phyloP scores from a whole-genome alignment of 2,329 filamentous ascomycete genomes.

The Cordyceps tenuipes region DNA sequence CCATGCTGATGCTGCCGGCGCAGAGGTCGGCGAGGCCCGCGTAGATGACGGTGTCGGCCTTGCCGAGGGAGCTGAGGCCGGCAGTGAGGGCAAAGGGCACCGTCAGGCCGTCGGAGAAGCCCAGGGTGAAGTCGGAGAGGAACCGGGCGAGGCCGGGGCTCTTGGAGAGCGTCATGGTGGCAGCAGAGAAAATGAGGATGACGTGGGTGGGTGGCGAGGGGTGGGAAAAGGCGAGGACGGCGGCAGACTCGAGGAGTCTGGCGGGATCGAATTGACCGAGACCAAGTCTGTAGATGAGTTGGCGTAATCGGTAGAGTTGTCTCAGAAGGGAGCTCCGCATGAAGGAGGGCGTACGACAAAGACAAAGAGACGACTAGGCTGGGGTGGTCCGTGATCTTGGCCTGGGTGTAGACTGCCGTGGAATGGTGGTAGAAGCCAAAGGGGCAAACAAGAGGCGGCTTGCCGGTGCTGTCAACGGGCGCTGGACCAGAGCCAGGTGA shows the following conservation, averaged over 20 bases:
- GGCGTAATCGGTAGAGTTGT: neutral
- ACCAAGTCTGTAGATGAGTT: neutral
- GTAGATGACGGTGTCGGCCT: slow-evolving; percentile 54
- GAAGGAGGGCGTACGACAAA: neutral
- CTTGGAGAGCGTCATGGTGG: slow-evolving; percentile 16
- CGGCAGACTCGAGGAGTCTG: neutral
- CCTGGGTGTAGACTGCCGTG: too few species aligned
- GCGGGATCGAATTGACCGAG: neutral
- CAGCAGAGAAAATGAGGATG: neutral
- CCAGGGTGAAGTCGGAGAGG: slow-evolving; percentile 60
- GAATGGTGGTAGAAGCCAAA: neutral
- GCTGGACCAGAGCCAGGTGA: neutral
- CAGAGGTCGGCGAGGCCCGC: slow-evolving; percentile 64
- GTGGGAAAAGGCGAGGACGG: neutral
- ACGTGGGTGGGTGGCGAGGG: too few species aligned
- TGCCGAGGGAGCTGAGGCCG: slow-evolving; percentile 53
- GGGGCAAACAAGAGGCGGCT: neutral
- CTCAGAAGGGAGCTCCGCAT: neutral
- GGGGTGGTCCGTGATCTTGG: neutral
- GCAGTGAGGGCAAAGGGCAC: slow-evolving; percentile 69
- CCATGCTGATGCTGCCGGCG: slow-evolving; percentile 66
- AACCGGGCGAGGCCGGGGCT: slow-evolving; percentile 31
- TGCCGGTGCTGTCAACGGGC: neutral
- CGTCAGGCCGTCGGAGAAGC: slow-evolving; percentile 65
- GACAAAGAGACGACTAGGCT: neutral